phyloP scores from a whole-genome alignment of 192 early-diverging fungal genomes.

The Borealophlyctis nickersoniae region DNA sequence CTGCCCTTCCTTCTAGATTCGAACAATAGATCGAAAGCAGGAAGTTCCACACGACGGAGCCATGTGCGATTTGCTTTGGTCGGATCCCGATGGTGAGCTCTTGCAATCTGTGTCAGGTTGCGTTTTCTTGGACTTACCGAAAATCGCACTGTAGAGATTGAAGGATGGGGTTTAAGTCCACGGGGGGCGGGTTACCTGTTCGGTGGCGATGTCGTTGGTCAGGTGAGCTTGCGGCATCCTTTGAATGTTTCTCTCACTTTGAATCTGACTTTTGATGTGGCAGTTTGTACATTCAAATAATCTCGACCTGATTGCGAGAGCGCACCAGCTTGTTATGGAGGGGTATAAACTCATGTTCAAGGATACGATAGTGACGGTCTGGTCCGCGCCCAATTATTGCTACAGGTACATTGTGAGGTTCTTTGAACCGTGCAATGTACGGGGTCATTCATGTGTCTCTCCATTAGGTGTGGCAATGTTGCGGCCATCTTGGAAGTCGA shows the following conservation, averaged over 20 bases:
- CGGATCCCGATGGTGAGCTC: conserved; percentile 80
- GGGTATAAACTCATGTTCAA: conserved; percentile 97
- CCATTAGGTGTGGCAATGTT: conserved; percentile 86
- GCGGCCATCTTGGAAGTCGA: conserved; percentile 95
- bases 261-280: not conserved
- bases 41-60: conserved; percentile 98
- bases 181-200: conserved; percentile 96
- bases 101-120: not conserved
- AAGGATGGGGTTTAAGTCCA: conserved; percentile 92
- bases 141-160: conserved; percentile 37
- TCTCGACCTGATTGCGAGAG: conserved; percentile 59
- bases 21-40: conserved; percentile 60
- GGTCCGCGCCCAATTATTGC: conserved; percentile 99
- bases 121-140: conserved; percentile 1
- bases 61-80: conserved; percentile 98
- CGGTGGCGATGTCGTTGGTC: conserved; percentile 83
- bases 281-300: conserved; percentile 61
- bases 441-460: too few relatives aligned
- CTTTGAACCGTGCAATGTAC: not conserved
- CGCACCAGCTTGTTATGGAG: conserved; percentile 98
- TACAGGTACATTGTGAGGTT: conserved; percentile 74
- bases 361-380: conserved; percentile 92
- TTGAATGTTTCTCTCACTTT: not conserved
- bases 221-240: conserved; percentile 28
- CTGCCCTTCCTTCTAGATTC: conserved; percentile 23